A percentile compares a stretch with the other conserved stretches of the same genome.
Evolutionary conservation across 305 asterid genomes (phyloP).

Genomic region (Fraxinus latifolia): DNA sequence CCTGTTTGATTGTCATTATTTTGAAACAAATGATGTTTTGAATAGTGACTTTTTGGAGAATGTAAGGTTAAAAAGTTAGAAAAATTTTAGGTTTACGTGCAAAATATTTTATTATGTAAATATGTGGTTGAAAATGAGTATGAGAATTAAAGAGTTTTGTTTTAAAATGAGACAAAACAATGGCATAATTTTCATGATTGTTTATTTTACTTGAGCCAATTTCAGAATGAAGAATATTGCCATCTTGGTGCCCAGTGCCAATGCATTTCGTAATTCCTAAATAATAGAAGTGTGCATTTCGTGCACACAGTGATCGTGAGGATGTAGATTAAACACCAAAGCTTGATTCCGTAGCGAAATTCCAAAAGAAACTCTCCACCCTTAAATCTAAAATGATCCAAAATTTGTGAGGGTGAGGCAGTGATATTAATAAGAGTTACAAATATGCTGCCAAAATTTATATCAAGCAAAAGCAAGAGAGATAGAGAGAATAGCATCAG

Average conservation of each 20-base stretch:
- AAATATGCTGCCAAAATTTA: not conserved
- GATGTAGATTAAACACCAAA: not conserved
- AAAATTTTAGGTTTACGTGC: not conserved
- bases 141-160: not conserved
- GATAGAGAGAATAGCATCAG: conserved; percentile 3
- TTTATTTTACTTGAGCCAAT: not conserved
- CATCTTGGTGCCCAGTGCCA: not conserved
- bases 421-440: not conserved
- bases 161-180: not conserved
- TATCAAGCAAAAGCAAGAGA: conserved; percentile 13
- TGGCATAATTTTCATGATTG: not conserved
- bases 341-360: conserved; percentile 2
- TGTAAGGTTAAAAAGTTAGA: not conserved
- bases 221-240: not conserved
- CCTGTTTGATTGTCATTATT: not conserved
- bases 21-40: not conserved
- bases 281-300: not conserved
- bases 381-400: not conserved
- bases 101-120: too few relatives aligned
- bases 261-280: not conserved
- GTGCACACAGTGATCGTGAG: not conserved
- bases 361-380: not conserved
- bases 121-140: not conserved
- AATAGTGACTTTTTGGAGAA: too few relatives aligned
- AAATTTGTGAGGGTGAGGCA: conserved; percentile 4